phyloP scores from a whole-genome alignment of 2,329 filamentous ascomycete species.

The Pseudopyricularia cyperi region DNA sequence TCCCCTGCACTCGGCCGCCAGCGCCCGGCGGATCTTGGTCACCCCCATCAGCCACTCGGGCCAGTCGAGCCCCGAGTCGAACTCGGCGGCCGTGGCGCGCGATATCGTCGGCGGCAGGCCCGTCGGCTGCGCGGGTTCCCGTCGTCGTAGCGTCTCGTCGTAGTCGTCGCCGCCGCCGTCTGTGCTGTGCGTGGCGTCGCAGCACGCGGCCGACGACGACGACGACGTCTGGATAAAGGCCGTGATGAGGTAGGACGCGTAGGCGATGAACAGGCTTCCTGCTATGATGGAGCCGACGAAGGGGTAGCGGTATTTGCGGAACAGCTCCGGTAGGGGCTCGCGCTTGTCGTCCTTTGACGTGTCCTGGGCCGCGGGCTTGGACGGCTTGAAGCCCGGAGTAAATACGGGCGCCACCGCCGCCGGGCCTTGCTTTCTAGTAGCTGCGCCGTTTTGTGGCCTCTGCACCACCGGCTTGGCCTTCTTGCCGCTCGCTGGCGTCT shows the following conservation, averaged over 20 bases:
- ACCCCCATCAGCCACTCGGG: conserved; percentile 46
- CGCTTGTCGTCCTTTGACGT: conserved; percentile 1
- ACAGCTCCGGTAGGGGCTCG: conserved; percentile 13
- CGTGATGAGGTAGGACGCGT: conserved; percentile 8
- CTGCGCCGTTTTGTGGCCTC: too few relatives aligned
- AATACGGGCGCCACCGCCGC: too few relatives aligned
- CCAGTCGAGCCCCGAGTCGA: conserved; percentile 44
- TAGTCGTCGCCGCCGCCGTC: conserved; percentile 1
- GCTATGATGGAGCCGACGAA: conserved; percentile 10
- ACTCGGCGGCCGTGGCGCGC: conserved; percentile 33
- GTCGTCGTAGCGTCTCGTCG: conserved; percentile 4
- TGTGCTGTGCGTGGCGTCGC: conserved; percentile 3
- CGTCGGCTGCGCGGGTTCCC: conserved; percentile 26
- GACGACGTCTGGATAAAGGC: conserved; percentile 6
- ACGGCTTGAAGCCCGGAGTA: too few relatives aligned
- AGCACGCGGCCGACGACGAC: conserved; percentile 1
- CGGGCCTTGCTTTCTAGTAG: too few relatives aligned
- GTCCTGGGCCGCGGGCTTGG: background rate
- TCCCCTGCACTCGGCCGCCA: conserved; percentile 35
- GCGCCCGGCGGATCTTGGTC: conserved; percentile 30
- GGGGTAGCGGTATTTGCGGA: conserved; percentile 9
- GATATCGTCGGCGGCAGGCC: conserved; percentile 30
- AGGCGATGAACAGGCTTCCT: conserved; percentile 10
- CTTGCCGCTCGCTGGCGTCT: background rate
- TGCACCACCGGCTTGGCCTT: background rate